Evolutionary conservation across 2,329 filamentous ascomycete genomes (phyloP), one percentile per base, ranked within the genome.

Genomic region (Zymoseptoria crescenta): DNA sequence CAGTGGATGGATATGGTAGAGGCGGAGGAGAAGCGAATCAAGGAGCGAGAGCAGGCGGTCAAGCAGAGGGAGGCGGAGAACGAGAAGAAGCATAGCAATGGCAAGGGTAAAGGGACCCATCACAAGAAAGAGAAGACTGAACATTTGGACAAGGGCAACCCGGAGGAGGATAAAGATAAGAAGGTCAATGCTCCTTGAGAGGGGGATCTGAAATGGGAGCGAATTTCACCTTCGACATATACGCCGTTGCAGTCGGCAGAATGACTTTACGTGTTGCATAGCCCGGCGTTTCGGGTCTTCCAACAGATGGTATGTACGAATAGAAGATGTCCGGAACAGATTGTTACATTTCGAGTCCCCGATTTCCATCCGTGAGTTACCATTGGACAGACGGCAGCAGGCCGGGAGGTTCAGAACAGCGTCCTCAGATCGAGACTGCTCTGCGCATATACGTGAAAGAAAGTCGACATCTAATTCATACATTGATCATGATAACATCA

Each of bases 1-100:
- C 81, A 96, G 69, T 99, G 94, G 94, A 94, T 85, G 80, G 87
- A 93, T 69, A 93, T 93, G 88, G 87, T 93, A 54, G 88, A 83
- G 61, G 85, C 89, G 20, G 89, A 92, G 77, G 89, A 93, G 78
- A 80, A 81, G 62, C 75, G 79, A 55, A 75, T 82, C 13, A 79
- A 80, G 61, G 79, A 78, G 63, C 71, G 87, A 52, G 74, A 79
- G 59, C 68, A 69, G 55, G 72, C 71, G n/a, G 64, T 71, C 49
- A 68, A 72, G 64, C 54, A 65, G 55, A 54, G 67, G 41, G 64
- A 68, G 58, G 49, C 62, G n/a, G 30, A 61, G 9, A 57, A 62
- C 27, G 48, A 20, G n/a, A 64, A 65, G 35, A 59, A 60, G 27
- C 59, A 62, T 19, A 57, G 57, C 16, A 62, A 62, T 29, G 58